These are phyloP conservation scores for Exserohilum turcica DNA, from an alignment of 2,329 filamentous ascomycete genomes.

Conservation along the genomic window DNA sequence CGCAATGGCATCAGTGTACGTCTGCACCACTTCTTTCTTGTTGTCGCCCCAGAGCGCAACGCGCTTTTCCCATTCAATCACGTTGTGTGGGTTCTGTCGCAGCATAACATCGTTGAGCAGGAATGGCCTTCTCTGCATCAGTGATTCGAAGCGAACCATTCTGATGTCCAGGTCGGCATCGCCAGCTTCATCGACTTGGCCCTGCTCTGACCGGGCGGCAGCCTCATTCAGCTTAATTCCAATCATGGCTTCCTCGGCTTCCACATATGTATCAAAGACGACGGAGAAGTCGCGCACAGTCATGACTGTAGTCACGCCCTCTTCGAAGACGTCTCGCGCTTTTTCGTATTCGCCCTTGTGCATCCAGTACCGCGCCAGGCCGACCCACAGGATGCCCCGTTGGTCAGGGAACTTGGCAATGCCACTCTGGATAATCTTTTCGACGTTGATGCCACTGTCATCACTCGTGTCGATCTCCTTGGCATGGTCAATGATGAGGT, in stretches of 20 bases:
- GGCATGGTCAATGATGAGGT: slow-evolving; percentile 88
- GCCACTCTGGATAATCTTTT: slow-evolving; percentile 89
- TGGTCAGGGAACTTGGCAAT: slow-evolving; percentile 92
- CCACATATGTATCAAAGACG: slow-evolving; percentile 93
- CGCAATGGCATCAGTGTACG: slow-evolving; percentile 91
- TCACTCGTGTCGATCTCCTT: slow-evolving; percentile 80
- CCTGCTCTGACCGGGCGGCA: slow-evolving; percentile 77
- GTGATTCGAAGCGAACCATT: slow-evolving; percentile 96
- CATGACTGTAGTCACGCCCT: slow-evolving; percentile 97
- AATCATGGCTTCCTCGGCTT: slow-evolving; percentile 97
- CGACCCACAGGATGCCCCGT: slow-evolving; percentile 91
- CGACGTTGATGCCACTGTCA: slow-evolving; percentile 84
- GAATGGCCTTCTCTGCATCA: slow-evolving; percentile 97
- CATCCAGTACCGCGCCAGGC: slow-evolving; percentile 95
- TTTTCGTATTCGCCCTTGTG: slow-evolving; percentile 89
- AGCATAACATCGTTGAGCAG: slow-evolving; percentile 94
- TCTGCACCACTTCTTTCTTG: slow-evolving; percentile 86
- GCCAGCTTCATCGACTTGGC: slow-evolving; percentile 76
- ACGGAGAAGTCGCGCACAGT: slow-evolving; percentile 96
- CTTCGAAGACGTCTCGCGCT: slow-evolving; percentile 91
- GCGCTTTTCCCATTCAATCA: slow-evolving; percentile 95
- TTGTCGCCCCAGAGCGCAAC: slow-evolving; percentile 96
- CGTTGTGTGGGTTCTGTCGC: slow-evolving; percentile 94
- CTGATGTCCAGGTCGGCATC: slow-evolving; percentile 95
- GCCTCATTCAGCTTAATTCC: slow-evolving; percentile 88